Base-by-base conservation (phyloP, 176 grass and related monocot species). In the Raddia distichophylla region DNA sequence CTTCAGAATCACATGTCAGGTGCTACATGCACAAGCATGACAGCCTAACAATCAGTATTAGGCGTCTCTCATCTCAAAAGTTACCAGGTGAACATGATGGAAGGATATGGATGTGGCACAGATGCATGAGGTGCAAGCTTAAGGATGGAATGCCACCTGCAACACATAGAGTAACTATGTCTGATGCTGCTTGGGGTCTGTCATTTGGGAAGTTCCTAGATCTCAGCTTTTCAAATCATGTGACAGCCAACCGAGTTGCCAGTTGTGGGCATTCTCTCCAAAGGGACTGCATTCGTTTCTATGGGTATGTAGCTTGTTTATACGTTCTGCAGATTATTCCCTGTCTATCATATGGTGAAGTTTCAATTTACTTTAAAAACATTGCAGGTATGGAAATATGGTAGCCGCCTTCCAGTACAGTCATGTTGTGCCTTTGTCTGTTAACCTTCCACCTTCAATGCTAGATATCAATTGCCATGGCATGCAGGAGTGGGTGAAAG, bases 31-130 rank as follows among this genome's bases (percentile, higher is more conserved):
- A 98, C 83, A 83, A 92, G 68, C 86, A 90, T 80, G 92, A 92
- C 37, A 98, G 88, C 64, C 88, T 98, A 71, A 89, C 81, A 22
- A 98, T 93, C 61, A 87, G 84, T 58, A 88, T 92, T 75, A 98
- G 90, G 60, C 87, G 77, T 60, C 83, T 93, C 76, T 27, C 69
- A n/a, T 79, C 78, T 64, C 64, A 65, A 61, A 88, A 92, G 18
- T 89, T 98, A 66, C 81, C 80, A 48, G 95, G 95, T 42, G 90
- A 92, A 87, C 86, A 66, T 78, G 95, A 94, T 78, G 86, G 92
- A 72, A 92, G 84, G 88, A 98, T 98, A 87, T 98, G 95, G 95
- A 98, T 98, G 92, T 98, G 95, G 95, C 95, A 98, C 22, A 86
- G 95, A 85, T 98, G 95, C 76, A 79, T 84, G 53, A 93, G 85